phyloP scores from a whole-genome alignment of 2,329 filamentous ascomycete species.

The Colletotrichum trifolii region DNA sequence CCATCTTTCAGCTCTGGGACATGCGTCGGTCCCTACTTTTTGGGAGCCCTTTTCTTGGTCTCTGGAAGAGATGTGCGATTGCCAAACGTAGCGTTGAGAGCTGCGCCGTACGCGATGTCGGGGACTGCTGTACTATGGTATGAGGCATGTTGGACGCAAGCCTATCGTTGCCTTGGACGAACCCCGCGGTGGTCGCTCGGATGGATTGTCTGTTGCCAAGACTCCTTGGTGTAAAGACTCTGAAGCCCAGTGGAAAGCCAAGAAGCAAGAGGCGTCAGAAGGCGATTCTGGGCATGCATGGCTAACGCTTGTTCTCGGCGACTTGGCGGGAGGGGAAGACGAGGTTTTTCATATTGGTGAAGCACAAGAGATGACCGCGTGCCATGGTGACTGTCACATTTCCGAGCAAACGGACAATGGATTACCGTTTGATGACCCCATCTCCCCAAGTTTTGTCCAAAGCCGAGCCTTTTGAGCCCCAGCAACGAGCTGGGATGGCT shows the following conservation, averaged over 20 bases:
- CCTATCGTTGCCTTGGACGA: background rate
- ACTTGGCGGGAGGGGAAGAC: slow-evolving; percentile 33
- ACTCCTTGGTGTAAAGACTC: background rate
- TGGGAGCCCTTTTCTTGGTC: background rate
- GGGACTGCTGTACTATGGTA: background rate
- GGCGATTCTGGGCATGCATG: slow-evolving; percentile 31
- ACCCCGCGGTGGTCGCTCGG: background rate
- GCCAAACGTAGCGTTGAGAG: background rate
- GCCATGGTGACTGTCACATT: background rate
- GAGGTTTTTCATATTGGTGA: background rate
- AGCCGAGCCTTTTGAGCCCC: slow-evolving; percentile 3
- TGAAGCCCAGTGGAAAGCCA: slow-evolving; percentile 27
- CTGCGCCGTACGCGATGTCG: background rate
- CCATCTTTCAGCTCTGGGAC: background rate
- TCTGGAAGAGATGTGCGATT: background rate
- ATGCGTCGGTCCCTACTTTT: slow-evolving; percentile 11
- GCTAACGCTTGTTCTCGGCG: slow-evolving; percentile 27
- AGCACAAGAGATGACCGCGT: background rate
- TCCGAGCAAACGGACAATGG: background rate
- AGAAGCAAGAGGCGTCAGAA: slow-evolving; percentile 31
- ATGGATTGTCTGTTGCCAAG: slow-evolving; percentile 12
- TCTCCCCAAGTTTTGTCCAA: slow-evolving; percentile 22
- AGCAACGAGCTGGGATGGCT: slow-evolving; percentile 1
- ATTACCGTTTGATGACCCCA: slow-evolving; percentile 4
- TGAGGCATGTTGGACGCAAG: slow-evolving; percentile 20